A percentile compares a stretch with the other conserved stretches of the same genome.
These are phyloP conservation scores for Colletotrichum viniferum DNA, from an alignment of 2,329 filamentous ascomycete genomes.

Conservation along the genomic window DNA sequence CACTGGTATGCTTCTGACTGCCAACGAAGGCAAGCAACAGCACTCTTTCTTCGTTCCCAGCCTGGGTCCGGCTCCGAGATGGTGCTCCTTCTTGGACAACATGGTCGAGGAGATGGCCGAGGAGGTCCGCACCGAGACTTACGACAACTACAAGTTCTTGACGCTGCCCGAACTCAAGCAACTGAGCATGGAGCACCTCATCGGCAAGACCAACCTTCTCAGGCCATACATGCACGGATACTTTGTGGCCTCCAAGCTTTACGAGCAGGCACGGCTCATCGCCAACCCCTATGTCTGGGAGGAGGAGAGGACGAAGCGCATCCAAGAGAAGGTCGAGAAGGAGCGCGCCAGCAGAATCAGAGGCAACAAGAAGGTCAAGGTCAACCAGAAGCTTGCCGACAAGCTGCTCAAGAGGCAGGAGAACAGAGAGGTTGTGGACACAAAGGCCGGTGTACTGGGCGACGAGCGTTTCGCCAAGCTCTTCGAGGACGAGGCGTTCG, in stretches of 20 bases:
- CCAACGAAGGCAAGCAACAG: slow-evolving; percentile 94
- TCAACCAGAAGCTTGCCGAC: slow-evolving; percentile 84
- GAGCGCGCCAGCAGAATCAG: slow-evolving; percentile 94
- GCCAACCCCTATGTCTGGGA: slow-evolving; percentile 94
- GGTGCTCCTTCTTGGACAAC: slow-evolving; percentile 97
- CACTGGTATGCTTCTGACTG: slow-evolving; percentile 93
- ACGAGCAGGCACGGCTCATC: slow-evolving; percentile 93
- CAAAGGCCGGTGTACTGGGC: slow-evolving; percentile 70
- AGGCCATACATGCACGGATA: slow-evolving; percentile 99
- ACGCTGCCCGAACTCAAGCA: slow-evolving; percentile 84
- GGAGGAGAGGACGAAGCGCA: slow-evolving; percentile 86
- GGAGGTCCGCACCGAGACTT: slow-evolving; percentile 76
- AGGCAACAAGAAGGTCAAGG: slow-evolving; percentile 96
- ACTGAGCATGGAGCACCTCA: slow-evolving; percentile 84
- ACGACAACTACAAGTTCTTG: slow-evolving; percentile 99
- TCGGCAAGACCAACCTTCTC: slow-evolving; percentile 88
- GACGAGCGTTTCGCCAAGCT: slow-evolving; percentile 87
- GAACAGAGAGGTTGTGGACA: slow-evolving; percentile 61
- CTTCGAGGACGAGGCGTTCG: slow-evolving; percentile 93
- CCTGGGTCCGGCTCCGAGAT: slow-evolving; percentile 88
- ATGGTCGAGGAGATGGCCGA: slow-evolving; percentile 99
- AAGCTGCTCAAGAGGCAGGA: slow-evolving; percentile 72
- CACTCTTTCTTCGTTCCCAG: slow-evolving; percentile 96
- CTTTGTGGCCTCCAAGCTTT: slow-evolving; percentile 93
- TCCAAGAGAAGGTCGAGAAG: slow-evolving; percentile 96